Conservation (phyloP, 1,139 yeast species). For the Wickerhamomyces sp. region DNA sequence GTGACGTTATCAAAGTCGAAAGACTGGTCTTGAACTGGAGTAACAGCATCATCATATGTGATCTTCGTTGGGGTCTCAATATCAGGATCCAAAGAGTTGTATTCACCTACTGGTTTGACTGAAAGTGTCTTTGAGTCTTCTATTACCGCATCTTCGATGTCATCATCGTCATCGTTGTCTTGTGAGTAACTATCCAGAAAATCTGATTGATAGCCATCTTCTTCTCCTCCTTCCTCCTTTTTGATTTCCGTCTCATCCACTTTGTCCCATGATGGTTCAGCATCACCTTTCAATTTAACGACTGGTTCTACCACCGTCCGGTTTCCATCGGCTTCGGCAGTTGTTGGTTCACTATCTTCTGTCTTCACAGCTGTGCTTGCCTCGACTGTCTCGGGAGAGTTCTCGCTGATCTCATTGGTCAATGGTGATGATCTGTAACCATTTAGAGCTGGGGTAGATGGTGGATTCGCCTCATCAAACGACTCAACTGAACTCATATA, state of each 20-base stretch:
- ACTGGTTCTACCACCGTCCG: too few relatives aligned
- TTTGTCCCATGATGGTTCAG: too few relatives aligned
- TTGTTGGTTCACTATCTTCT: too few relatives aligned
- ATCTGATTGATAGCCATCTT: constrained; percentile 10
- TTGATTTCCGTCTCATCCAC: constrained; percentile 1
- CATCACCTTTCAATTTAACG: too few relatives aligned
- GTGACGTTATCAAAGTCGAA: too few relatives aligned
- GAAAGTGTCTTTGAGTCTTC: background rate
- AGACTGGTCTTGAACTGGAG: background rate
- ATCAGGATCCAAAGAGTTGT: constrained; percentile 26
- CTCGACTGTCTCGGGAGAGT: too few relatives aligned
- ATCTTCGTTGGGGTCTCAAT: background rate
- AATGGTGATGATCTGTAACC: constrained; percentile 16
- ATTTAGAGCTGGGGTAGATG: background rate
- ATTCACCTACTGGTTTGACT: constrained; percentile 35
- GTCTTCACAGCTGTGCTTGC: too few relatives aligned
- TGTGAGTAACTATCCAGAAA: constrained; percentile 16
- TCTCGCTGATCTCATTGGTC: constrained; percentile 7
- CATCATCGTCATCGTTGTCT: constrained; percentile 12
- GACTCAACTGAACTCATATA: constrained; percentile 11
- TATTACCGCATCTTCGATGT: constrained; percentile 16
- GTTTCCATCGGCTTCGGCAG: background rate
- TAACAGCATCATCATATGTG: constrained; percentile 1
- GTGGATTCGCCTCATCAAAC: background rate
- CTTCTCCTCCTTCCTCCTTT: constrained; percentile 2